These are phyloP conservation scores for Eucalyptus caleyi DNA, from an alignment of 345 rosid genomes.

Conservation along the genomic window DNA sequence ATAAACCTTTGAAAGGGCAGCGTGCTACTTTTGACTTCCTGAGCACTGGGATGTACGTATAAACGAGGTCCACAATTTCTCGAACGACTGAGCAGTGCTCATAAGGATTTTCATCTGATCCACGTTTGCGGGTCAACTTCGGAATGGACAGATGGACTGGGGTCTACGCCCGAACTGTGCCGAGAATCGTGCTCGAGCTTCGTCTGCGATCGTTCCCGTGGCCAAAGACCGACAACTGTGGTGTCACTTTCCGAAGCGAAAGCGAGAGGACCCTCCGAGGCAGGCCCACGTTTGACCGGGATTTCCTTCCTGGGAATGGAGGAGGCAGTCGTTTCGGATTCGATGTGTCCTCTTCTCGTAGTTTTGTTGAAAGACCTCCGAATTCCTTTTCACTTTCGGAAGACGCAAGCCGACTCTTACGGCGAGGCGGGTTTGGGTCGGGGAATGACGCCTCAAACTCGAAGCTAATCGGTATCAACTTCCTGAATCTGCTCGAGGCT, in stretches of 20 bases:
- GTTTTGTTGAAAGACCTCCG: not conserved
- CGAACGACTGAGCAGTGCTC: not conserved
- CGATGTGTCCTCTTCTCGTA: not conserved
- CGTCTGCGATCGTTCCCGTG: not conserved
- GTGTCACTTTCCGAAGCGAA: not conserved
- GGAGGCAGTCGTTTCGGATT: not conserved
- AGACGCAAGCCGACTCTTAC: not conserved
- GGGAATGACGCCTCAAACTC: not conserved
- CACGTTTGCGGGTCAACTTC: not conserved
- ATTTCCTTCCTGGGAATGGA: not conserved
- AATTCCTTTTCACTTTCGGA: not conserved
- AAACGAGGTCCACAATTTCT: not conserved
- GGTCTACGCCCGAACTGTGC: not conserved
- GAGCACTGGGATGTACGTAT: not conserved
- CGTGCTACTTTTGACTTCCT: not conserved
- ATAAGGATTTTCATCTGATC: not conserved
- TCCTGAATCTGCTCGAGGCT: not conserved
- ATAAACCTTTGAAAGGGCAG: not conserved
- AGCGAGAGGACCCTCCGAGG: not conserved
- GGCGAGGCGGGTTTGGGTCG: not conserved
- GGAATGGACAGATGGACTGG: not conserved
- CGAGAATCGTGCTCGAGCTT: not conserved
- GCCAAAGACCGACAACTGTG: not conserved
- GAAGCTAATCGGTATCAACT: not conserved
- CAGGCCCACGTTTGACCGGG: not conserved